Conservation (phyloP, 495 filamentous ascomycete genomes). For the Aspergillus haitiensis region DNA sequence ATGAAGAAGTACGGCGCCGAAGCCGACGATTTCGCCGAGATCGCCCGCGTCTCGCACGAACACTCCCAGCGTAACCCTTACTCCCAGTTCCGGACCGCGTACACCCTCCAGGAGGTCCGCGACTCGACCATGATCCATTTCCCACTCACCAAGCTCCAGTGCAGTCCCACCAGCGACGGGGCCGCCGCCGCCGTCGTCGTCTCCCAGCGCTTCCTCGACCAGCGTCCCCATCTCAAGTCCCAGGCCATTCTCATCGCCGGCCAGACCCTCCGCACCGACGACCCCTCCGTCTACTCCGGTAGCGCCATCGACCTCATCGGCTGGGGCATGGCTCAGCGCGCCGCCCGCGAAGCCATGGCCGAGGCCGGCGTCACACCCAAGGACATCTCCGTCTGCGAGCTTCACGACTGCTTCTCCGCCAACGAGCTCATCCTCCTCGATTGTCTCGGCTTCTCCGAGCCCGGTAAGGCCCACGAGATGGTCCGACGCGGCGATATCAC, state of each 20-base stretch:
- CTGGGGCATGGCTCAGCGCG: conserved; percentile 75
- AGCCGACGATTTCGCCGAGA: conserved; percentile 87
- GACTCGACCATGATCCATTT: conserved; percentile 74
- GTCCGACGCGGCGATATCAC: conserved; percentile 87
- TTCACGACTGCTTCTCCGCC: conserved; percentile 96
- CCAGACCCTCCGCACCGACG: conserved; percentile 82
- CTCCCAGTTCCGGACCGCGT: conserved; percentile 91
- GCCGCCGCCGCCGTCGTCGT: conserved; percentile 88
- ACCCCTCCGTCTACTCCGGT: conserved; percentile 67
- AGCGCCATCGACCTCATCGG: conserved; percentile 87
- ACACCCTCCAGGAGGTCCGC: conserved; percentile 82
- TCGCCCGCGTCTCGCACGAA: conserved; percentile 86
- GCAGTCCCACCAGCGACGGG: conserved; percentile 92
- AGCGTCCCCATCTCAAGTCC: conserved; percentile 72
- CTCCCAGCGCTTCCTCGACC: conserved; percentile 82
- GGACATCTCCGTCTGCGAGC: conserved; percentile 81
- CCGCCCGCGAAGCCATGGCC: conserved; percentile 62
- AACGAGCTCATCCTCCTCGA: conserved; percentile 92
- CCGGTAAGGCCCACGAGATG: conserved; percentile 89
- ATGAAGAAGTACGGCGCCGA: conserved; percentile 93
- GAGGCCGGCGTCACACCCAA: conserved; percentile 69
- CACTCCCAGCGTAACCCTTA: conserved; percentile 93
- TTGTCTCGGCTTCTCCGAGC: conserved; percentile 73
- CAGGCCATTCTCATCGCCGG: conserved; percentile 88
- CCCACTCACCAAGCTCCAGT: conserved; percentile 73